phyloP scores from a whole-genome alignment of 768 basidiomycete genomes.

The Collybiopsis confluens region DNA sequence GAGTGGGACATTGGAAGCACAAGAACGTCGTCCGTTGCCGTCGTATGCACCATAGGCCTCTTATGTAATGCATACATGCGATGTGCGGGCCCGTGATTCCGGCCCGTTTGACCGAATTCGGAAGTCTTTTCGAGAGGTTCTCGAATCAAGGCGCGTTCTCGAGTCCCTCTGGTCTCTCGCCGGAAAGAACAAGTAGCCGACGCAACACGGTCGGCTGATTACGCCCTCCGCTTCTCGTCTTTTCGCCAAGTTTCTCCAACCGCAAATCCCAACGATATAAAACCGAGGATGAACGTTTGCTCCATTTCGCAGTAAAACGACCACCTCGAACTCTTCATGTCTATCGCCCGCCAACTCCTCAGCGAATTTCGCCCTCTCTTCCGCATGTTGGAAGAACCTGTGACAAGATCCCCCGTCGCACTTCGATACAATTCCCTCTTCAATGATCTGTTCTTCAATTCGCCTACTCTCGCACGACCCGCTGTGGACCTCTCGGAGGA shows the following conservation, averaged over 20 bases:
- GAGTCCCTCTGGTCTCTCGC: no score
- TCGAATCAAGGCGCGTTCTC: no score
- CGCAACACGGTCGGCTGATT: not conserved
- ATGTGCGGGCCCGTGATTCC: no score
- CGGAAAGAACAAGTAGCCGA: no score
- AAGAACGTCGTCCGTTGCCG: no score
- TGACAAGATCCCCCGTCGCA: slow-evolving; percentile 35
- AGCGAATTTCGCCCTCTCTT: slow-evolving; percentile 74
- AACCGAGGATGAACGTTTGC: not conserved
- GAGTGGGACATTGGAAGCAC: no score
- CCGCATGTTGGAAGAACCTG: slow-evolving; percentile 71
- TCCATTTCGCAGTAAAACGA: no score
- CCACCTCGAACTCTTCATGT: no score
- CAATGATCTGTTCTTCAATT: slow-evolving; percentile 46
- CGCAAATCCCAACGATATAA: not conserved
- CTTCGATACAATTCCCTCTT: slow-evolving; percentile 33
- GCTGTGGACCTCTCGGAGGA: slow-evolving; percentile 68
- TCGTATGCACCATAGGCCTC: no score
- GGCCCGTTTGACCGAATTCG: no score
- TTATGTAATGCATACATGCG: no score
- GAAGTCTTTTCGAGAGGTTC: no score
- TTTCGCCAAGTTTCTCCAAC: not conserved
- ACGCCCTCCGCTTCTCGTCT: not conserved
- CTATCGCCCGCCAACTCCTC: slow-evolving; percentile 58
- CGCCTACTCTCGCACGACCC: slow-evolving; percentile 34